phyloP scores from a whole-genome alignment of 768 basidiomycete species.

The Mycena metata region DNA sequence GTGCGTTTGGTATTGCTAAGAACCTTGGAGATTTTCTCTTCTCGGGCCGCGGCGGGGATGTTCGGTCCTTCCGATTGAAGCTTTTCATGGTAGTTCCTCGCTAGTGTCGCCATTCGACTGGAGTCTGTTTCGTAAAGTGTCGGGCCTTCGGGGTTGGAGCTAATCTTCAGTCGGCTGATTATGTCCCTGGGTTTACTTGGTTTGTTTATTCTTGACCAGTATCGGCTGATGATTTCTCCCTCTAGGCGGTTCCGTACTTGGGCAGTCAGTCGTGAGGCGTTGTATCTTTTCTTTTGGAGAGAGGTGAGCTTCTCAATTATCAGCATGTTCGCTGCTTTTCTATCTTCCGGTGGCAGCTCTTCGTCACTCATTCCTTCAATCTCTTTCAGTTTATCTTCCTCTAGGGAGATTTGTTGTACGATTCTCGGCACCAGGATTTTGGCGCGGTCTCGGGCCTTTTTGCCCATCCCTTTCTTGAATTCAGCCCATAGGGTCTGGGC shows the following conservation, averaged over 20 bases:
- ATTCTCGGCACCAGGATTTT: not conserved
- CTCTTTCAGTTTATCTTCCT: not conserved
- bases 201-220: not conserved
- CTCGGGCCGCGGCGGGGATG: not conserved
- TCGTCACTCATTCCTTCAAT: not conserved
- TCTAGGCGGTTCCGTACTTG: not conserved
- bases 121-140: not conserved
- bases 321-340: no score
- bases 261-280: not conserved
- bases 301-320: not conserved
- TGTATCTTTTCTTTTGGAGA: not conserved
- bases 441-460: not conserved
- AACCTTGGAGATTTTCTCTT: not conserved
- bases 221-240: not conserved
- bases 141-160: not conserved
- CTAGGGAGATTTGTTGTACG: not conserved
- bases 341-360: no score
- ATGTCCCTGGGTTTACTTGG: not conserved
- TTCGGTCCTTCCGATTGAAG: not conserved
- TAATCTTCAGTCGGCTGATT: not conserved
- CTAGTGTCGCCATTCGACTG: not conserved
- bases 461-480: not conserved
- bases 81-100: not conserved
- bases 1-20: not conserved
- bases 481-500: not conserved